Conservation (phyloP, 306 rosid genomes). For the Lathyrus aphaca region DNA sequence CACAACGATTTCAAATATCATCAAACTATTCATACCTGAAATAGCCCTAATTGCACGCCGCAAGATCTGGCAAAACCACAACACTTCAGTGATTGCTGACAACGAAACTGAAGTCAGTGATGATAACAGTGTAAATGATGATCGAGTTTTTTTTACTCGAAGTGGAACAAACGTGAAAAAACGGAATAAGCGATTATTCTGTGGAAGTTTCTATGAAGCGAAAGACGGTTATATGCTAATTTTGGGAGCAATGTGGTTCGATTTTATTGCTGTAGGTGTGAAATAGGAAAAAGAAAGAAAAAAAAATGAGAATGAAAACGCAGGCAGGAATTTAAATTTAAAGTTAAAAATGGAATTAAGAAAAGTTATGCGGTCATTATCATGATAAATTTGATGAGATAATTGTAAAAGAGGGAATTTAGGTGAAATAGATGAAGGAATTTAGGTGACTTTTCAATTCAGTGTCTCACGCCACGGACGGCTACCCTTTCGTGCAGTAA, state of each 20-base stretch:
- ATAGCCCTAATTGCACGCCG: slow-evolving; percentile 32
- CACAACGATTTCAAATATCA: slow-evolving; percentile 4
- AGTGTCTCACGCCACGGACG: neutral
- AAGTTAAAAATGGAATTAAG: neutral
- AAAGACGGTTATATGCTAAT: slow-evolving; percentile 11
- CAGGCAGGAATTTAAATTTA: slow-evolving; percentile 19
- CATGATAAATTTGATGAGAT: neutral
- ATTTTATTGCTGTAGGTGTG: neutral
- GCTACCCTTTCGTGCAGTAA: neutral
- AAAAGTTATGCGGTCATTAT: neutral
- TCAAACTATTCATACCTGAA: slow-evolving; percentile 40
- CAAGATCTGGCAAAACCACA: slow-evolving; percentile 58
- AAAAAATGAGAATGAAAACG: neutral
- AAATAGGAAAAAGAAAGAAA: neutral
- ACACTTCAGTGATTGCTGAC: slow-evolving; percentile 11
- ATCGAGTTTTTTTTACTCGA: slow-evolving; percentile 28
- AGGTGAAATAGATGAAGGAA: slow-evolving; percentile 21
- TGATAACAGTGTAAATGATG: slow-evolving; percentile 14
- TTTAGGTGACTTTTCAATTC: slow-evolving; percentile 42
- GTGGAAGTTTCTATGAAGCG: slow-evolving; percentile 21
- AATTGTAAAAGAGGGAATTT: slow-evolving; percentile 22
- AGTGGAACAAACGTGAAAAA: slow-evolving; percentile 19
- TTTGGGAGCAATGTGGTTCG: slow-evolving; percentile 26
- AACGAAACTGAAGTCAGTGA: slow-evolving; percentile 35
- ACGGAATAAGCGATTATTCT: neutral